Conservation (phyloP, 139 green algal genomes). For the Yamagishiella unicocca region DNA sequence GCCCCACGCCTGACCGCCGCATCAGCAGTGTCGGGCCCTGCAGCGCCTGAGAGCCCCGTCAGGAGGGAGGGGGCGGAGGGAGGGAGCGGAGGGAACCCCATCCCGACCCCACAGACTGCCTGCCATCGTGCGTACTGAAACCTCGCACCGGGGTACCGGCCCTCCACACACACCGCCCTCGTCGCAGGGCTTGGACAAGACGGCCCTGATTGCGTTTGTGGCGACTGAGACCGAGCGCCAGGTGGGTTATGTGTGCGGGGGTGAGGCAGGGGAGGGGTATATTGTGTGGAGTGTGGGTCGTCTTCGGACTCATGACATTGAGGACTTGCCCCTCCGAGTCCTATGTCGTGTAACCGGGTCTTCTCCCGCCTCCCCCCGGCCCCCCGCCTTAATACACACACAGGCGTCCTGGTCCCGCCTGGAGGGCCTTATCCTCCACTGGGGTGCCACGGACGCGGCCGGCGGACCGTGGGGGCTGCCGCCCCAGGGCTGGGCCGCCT, state of each 20-base stretch:
- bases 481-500: slow-evolving; percentile 52
- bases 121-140: too few species aligned
- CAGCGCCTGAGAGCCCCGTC: too few species aligned
- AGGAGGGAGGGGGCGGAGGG: too few species aligned
- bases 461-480: slow-evolving; percentile 57
- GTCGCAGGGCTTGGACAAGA: slow-evolving; percentile 54
- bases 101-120: too few species aligned
- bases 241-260: slow-evolving; percentile 17
- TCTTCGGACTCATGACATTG: too few species aligned
- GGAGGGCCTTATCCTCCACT: slow-evolving; percentile 66
- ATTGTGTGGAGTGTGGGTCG: too few species aligned
- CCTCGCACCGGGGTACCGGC: too few species aligned
- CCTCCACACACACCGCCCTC: neutral
- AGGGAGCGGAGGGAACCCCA: too few species aligned
- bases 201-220: slow-evolving; percentile 51
- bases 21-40: too few species aligned
- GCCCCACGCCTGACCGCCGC: too few species aligned
- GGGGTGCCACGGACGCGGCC: slow-evolving; percentile 34
- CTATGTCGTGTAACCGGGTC: too few species aligned
- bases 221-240: slow-evolving; percentile 62
- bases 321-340: too few species aligned
- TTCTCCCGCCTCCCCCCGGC: neutral
- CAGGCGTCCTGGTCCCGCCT: slow-evolving; percentile 61
- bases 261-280: neutral
- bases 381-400: neutral